Conservation (phyloP, 805 yeast genomes). For the Lipomyces orientalis region DNA sequence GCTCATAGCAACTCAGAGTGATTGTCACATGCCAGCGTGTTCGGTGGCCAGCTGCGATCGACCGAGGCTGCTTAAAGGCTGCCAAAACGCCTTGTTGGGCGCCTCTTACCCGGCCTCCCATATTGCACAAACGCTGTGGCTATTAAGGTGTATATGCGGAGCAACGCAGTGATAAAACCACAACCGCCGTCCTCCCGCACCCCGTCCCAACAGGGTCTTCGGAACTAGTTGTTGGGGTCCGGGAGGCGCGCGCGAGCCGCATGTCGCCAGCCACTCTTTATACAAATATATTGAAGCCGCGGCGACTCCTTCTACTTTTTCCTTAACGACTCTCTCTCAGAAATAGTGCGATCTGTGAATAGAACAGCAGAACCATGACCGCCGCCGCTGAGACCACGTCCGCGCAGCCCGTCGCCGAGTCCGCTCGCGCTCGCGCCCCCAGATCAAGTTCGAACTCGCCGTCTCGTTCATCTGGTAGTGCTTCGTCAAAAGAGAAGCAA, state of each 20-base stretch:
- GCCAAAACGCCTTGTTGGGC: neutral
- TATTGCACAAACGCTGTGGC: neutral
- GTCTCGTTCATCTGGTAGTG: slow-evolving; percentile 10
- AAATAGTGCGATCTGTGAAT: neutral
- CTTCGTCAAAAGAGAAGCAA: slow-evolving; percentile 15
- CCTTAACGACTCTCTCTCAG: neutral
- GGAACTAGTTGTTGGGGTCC: slow-evolving; percentile 1
- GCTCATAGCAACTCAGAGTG: neutral
- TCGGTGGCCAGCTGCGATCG: neutral
- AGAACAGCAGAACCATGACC: slow-evolving; percentile 8
- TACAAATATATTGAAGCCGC: neutral
- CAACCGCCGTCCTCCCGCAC: neutral
- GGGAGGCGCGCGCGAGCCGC: neutral
- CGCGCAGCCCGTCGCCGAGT: slow-evolving; percentile 9
- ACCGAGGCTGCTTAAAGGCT: neutral
- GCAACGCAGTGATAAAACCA: neutral
- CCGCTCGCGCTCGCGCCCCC: slow-evolving; percentile 4
- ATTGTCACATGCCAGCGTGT: neutral
- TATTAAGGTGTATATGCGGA: neutral
- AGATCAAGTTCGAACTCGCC: slow-evolving; percentile 17
- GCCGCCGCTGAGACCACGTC: slow-evolving; percentile 16
- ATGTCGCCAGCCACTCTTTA: neutral
- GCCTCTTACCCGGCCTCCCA: neutral
- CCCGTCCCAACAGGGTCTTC: neutral
- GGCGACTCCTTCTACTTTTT: neutral